Conservation (phyloP, 257 asterid genomes). For the Solanum corneliomulleri region DNA sequence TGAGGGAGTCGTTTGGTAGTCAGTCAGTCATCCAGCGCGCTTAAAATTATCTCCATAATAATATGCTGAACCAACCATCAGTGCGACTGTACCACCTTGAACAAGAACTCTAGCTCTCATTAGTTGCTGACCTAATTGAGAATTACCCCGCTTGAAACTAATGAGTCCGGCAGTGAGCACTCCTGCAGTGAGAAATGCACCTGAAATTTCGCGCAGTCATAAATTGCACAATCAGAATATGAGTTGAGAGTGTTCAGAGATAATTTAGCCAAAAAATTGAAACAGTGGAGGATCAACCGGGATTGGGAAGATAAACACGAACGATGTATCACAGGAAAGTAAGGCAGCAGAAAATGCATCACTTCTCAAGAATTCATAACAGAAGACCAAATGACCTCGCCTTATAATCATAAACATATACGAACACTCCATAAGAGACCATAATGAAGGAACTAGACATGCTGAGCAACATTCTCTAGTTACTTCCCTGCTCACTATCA, state of each 20-base stretch:
- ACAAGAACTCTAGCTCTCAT: slow-evolving; percentile 99
- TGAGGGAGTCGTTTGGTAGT: background rate
- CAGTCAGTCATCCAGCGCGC: background rate
- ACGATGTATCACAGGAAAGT: background rate
- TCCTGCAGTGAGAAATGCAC: slow-evolving; percentile 90
- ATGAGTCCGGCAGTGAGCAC: slow-evolving; percentile 85
- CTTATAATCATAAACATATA: background rate
- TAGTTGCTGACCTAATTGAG: slow-evolving; percentile 79
- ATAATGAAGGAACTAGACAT: background rate
- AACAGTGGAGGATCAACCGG: background rate
- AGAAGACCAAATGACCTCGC: background rate
- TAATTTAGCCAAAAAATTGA: background rate
- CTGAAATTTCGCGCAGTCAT: slow-evolving; percentile 20
- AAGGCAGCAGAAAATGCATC: background rate
- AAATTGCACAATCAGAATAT: background rate
- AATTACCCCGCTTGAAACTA: slow-evolving; percentile 79
- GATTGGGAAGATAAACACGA: background rate
- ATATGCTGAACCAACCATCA: slow-evolving; percentile 94
- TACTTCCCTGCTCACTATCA: background rate
- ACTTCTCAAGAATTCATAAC: background rate
- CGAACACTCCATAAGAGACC: background rate
- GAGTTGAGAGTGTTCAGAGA: background rate
- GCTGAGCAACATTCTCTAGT: background rate
- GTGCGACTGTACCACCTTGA: slow-evolving; percentile 92
- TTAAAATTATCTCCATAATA: slow-evolving; percentile 62